Evolutionary conservation across 2,329 filamentous ascomycete species (phyloP).

Genomic region (Periconia macrospinosa): DNA sequence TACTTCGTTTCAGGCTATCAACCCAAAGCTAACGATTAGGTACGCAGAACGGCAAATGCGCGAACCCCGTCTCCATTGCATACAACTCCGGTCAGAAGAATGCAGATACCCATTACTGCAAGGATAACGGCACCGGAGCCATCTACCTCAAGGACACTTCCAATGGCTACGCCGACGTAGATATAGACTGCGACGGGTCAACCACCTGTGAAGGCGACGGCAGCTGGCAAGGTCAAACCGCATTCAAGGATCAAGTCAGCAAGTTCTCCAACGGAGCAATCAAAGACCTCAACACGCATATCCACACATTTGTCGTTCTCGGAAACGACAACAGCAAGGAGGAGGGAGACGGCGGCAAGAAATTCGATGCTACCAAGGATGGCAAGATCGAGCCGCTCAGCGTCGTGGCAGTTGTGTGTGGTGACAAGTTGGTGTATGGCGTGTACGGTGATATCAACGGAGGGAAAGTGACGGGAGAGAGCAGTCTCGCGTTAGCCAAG

Average conservation of each 20-base stretch:
- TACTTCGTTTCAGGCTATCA: background rate
- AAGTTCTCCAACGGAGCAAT: conserved; percentile 30
- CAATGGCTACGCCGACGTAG: conserved; percentile 56
- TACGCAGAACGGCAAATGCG: conserved; percentile 12
- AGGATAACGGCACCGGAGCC: conserved; percentile 14
- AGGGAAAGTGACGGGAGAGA: conserved; percentile 58
- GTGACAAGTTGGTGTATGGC: conserved; percentile 56
- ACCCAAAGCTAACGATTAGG: background rate
- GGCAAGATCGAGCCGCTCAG: conserved; percentile 55
- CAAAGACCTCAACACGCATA: conserved; percentile 54
- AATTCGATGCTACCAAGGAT: conserved; percentile 23
- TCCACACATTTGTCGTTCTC: conserved; percentile 58
- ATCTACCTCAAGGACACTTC: conserved; percentile 53
- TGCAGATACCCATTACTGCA: conserved; percentile 23
- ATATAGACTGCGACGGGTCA: conserved; percentile 61
- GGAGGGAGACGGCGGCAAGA: conserved; percentile 16
- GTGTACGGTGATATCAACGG: conserved; percentile 66
- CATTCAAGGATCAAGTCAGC: conserved; percentile 41
- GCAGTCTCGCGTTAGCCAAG: conserved; percentile 60
- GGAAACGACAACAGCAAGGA: conserved; percentile 47
- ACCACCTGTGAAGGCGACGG: conserved; percentile 47
- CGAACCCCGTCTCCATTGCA: conserved; percentile 18
- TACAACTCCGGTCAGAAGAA: conserved; percentile 17
- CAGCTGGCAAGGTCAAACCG: conserved; percentile 50
- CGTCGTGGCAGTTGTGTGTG: conserved; percentile 60